A percentile compares a stretch with the other conserved stretches of the same genome.
phyloP scores from a whole-genome alignment of 1,284 basidiomycete genomes.

The Agaricales sp. region DNA sequence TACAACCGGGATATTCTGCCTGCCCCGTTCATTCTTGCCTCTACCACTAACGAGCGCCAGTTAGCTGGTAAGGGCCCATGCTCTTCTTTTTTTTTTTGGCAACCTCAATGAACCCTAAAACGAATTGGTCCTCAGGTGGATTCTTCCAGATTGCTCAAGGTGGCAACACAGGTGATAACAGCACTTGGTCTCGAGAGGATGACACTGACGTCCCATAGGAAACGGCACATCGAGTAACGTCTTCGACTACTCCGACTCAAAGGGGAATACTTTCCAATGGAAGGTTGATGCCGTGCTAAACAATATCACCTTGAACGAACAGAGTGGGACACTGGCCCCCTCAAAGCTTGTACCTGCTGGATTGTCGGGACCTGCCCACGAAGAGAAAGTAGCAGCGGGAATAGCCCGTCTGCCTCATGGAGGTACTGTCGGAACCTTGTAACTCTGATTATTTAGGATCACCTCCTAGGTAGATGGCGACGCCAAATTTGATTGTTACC shows the following conservation, averaged over 20 bases:
- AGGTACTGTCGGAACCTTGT: no score
- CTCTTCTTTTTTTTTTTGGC: conserved; percentile 1
- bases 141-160: conserved; percentile 36
- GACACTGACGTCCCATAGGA: conserved; percentile 19
- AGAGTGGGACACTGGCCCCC: conserved; percentile 44
- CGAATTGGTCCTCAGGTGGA: conserved; percentile 41
- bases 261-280: conserved; percentile 54
- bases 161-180: conserved; percentile 27
- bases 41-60: conserved; percentile 10
- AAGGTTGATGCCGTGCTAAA: conserved; percentile 50
- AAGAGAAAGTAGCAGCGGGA: background rate
- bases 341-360: background rate
- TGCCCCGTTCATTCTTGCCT: conserved; percentile 8
- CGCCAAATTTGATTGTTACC: no score
- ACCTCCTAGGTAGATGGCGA: no score
- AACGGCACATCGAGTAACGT: conserved; percentile 65
- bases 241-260: conserved; percentile 47
- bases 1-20: conserved; percentile 11
- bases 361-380: no score
- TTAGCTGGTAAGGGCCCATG: conserved; percentile 29
- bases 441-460: no score
- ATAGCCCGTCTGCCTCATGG: background rate
- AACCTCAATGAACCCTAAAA: background rate
- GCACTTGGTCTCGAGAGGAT: background rate
- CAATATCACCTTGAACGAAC: conserved; percentile 48